Conservation (phyloP, 805 yeast species). For the Wickerhamomyces canadensis region DNA sequence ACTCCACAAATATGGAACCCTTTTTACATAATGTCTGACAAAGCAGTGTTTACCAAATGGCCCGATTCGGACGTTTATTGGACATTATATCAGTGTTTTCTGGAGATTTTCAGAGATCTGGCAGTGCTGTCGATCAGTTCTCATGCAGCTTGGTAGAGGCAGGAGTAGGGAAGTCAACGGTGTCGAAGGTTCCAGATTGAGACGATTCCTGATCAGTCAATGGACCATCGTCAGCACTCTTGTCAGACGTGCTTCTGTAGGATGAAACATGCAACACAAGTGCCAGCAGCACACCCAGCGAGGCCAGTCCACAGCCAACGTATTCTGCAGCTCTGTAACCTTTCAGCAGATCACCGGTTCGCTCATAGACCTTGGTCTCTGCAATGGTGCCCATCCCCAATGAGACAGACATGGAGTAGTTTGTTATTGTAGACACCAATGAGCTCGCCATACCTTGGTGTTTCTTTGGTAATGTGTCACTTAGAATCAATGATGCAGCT, state of each 20-base stretch:
- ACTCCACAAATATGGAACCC: too few relatives aligned
- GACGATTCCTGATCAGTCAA: neutral
- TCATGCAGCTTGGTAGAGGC: too few relatives aligned
- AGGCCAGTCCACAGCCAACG: conserved; percentile 57
- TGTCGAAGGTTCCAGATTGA: too few relatives aligned
- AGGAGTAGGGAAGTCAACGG: too few relatives aligned
- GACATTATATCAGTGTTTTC: too few relatives aligned
- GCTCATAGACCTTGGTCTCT: conserved; percentile 36
- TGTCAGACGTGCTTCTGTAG: too few relatives aligned
- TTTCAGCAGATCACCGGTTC: conserved; percentile 24
- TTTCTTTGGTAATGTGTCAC: conserved; percentile 51
- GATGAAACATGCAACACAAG: conserved; percentile 1
- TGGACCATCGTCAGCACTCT: neutral
- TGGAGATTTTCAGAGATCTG: too few relatives aligned
- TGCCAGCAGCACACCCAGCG: conserved; percentile 35
- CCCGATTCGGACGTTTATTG: too few relatives aligned
- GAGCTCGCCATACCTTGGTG: conserved; percentile 81
- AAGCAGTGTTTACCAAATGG: too few relatives aligned
- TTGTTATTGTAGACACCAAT: conserved; percentile 61
- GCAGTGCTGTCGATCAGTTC: too few relatives aligned
- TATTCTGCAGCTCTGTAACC: conserved; percentile 56
- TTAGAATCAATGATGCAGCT: conserved; percentile 58
- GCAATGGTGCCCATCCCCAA: conserved; percentile 70
- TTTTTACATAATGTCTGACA: too few relatives aligned
- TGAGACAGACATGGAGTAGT: conserved; percentile 66